These are phyloP conservation scores for Mycena albidolilacea DNA, from an alignment of 768 basidiomycete species.

Conservation along the genomic window DNA sequence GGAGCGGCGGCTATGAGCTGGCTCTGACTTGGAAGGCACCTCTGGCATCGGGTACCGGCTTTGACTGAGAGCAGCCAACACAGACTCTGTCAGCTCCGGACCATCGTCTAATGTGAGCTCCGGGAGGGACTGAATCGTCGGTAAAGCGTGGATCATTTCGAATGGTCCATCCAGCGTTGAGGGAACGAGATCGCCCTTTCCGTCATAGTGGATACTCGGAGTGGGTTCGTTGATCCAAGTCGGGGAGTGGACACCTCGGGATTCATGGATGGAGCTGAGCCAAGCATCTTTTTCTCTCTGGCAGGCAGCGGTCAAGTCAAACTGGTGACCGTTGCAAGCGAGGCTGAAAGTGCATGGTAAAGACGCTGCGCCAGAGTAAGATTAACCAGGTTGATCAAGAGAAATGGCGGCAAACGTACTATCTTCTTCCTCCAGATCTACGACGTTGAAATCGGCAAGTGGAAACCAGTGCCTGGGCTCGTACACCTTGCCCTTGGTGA, in stretches of 20 bases:
- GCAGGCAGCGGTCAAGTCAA: constrained; percentile 91
- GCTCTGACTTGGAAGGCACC: constrained; percentile 33
- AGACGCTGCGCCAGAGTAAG: constrained; percentile 65
- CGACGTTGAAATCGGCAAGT: constrained; percentile 78
- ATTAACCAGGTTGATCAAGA: constrained; percentile 26
- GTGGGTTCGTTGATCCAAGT: constrained; percentile 74
- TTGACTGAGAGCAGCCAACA: constrained; percentile 50
- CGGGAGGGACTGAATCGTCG: constrained; percentile 73
- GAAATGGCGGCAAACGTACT: constrained; percentile 65
- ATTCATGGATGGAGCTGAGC: constrained; percentile 77
- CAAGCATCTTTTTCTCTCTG: constrained; percentile 89
- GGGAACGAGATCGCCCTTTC: constrained; percentile 56
- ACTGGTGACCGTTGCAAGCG: constrained; percentile 75
- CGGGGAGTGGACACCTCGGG: constrained; percentile 59
- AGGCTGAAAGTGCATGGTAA: constrained; percentile 89
- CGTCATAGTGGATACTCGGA: constrained; percentile 70
- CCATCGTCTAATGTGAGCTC: constrained; percentile 55
- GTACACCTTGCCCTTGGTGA: constrained; percentile 84
- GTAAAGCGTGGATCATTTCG: constrained; percentile 58
- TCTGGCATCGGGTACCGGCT: constrained; percentile 27
- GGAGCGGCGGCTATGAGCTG: constrained; percentile 67
- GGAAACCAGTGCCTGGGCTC: constrained; percentile 93
- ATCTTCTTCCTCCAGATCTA: constrained; percentile 78
- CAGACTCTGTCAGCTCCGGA: constrained; percentile 53
- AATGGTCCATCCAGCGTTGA: constrained; percentile 55